Evolutionary conservation across 805 yeast genomes (phyloP).

Genomic region (Schizosaccharomyces octosporus): DNA sequence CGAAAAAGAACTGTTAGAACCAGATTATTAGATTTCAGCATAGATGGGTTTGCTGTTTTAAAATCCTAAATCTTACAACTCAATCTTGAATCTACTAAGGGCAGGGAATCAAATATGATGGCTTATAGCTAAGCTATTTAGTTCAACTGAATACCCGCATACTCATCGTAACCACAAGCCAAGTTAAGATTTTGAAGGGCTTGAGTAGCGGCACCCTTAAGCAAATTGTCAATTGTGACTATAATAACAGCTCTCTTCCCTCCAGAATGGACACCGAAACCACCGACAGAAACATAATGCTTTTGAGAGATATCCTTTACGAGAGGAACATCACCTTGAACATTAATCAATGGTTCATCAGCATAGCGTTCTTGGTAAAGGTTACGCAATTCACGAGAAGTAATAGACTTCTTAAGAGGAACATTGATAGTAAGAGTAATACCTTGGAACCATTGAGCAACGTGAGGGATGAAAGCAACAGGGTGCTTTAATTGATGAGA

Average conservation of each 20-base stretch:
- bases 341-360: conserved; percentile 62
- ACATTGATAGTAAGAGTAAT: conserved; percentile 76
- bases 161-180: conserved; percentile 74
- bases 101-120: neutral
- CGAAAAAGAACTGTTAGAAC: neutral
- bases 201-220: conserved; percentile 97
- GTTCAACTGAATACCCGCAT: conserved; percentile 65
- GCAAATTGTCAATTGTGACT: conserved; percentile 82
- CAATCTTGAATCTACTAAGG: neutral
- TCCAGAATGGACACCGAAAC: conserved; percentile 73
- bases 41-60: neutral
- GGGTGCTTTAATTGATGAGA: conserved; percentile 51
- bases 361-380: conserved; percentile 70
- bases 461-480: conserved; percentile 88
- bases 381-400: conserved; percentile 62
- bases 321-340: conserved; percentile 78
- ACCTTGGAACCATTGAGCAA: conserved; percentile 95
- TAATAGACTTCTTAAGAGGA: conserved; percentile 41
- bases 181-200: conserved; percentile 89
- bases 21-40: neutral
- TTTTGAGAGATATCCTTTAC: conserved; percentile 80
- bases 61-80: neutral
- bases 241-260: conserved; percentile 81
- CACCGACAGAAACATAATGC: conserved; percentile 84
- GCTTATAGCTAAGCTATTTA: conserved; percentile 5